A percentile compares a stretch with the other conserved stretches of the same genome.
Conservation (phyloP, 208 protist genomes). For the Trypanosoma vivax region DNA sequence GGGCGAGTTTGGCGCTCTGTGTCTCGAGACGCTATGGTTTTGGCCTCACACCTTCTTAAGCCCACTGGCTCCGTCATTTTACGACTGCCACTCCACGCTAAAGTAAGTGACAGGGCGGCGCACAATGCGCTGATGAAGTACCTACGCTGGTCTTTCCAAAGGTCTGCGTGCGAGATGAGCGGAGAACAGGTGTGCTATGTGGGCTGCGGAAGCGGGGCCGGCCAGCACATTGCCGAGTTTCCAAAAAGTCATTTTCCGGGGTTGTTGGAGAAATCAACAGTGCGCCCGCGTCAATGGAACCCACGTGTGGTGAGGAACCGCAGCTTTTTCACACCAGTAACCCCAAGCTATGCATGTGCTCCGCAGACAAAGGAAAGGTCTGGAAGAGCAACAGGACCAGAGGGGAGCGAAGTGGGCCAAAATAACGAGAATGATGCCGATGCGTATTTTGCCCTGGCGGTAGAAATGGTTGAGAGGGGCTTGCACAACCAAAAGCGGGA, state of each 20-base stretch:
- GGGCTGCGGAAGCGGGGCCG: slow-evolving; percentile 11
- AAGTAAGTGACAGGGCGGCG: neutral
- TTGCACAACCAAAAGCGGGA: slow-evolving; percentile 34
- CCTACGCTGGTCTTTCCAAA: slow-evolving; percentile 17
- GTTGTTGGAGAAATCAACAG: slow-evolving; percentile 12
- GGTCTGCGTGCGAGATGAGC: neutral
- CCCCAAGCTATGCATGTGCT: slow-evolving; percentile 47
- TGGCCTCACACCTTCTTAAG: slow-evolving; percentile 14
- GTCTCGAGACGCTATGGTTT: slow-evolving; percentile 4
- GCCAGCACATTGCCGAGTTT: slow-evolving; percentile 11
- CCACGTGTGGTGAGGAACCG: slow-evolving; percentile 19
- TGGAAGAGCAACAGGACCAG: slow-evolving; percentile 11
- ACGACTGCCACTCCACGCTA: slow-evolving; percentile 4
- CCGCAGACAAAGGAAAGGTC: slow-evolving; percentile 31
- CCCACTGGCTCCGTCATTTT: slow-evolving; percentile 14
- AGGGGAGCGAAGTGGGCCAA: slow-evolving; percentile 23
- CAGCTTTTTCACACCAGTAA: slow-evolving; percentile 21
- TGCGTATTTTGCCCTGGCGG: slow-evolving; percentile 50
- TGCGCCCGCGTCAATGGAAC: slow-evolving; percentile 38
- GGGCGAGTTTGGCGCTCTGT: neutral
- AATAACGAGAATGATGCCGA: slow-evolving; percentile 33
- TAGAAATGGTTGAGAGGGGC: slow-evolving; percentile 59
- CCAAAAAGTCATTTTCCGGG: slow-evolving; percentile 32
- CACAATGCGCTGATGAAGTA: neutral
- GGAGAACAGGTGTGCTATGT: slow-evolving; percentile 14